Evolutionary conservation across 371 early-diverging fungal genomes (phyloP), one percentile per base, ranked within the genome.

Genomic region (Mucor lusitanicus): DNA sequence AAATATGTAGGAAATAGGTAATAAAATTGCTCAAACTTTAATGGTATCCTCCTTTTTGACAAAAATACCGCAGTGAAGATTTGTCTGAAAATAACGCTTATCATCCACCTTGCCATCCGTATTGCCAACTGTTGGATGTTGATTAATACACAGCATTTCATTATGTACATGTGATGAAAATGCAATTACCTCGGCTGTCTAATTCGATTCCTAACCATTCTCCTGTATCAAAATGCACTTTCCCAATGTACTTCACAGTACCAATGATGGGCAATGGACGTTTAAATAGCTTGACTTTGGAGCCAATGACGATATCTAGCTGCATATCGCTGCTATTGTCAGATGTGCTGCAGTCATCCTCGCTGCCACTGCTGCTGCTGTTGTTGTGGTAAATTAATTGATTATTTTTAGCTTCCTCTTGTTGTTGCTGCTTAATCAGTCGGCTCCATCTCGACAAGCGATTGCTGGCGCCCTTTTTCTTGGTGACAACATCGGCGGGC

Each of bases 161-260:
- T 37, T 13, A 37, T 37, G 37, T 13, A 37, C 37, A 33, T 33
- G 7, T 6, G 13, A 37, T 13, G 1, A 13, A 23, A 46, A 46
- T 44, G 5, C 42, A 39, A 39, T 61, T 76, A 82, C 82, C 82
- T 72, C 78, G 69, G 46, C 72, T 63, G 50, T 76, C 73, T 21
- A 82, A 66, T 65, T 82, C 83, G 35, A 82, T 76, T 6, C 83
- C 83, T 44, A 79, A 61, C 76, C 76, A 78, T 42, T 77, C 74
- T 25, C 68, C 67, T 12, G 69, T 69, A 54, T 72, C 75, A 17
- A 64, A 65, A 53, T 66, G 71, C 27, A 80, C 72, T 42, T 69
- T 53, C 17, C 83, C 83, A 32, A 78, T 71, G 40, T 69, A 82
- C 25, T 78, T 76, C 8, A 82, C 78, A 23, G 63, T 64, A 4